phyloP scores from a whole-genome alignment of 2,329 filamentous ascomycete species.

The Pochonia chlamydosporia region DNA sequence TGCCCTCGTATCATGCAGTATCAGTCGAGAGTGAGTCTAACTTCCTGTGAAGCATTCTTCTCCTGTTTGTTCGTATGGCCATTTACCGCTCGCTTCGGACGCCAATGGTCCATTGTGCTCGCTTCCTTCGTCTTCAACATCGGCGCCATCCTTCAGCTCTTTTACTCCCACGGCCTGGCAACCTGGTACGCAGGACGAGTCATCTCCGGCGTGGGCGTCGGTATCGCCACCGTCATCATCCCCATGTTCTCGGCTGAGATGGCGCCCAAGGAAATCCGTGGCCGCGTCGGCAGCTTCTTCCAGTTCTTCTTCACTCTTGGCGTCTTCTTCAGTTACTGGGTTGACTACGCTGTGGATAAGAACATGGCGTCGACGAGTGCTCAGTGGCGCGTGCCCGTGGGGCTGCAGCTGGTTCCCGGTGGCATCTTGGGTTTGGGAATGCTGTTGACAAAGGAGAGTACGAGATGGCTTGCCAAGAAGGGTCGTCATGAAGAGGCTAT shows the following conservation, averaged over 20 bases:
- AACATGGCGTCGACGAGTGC: conserved; percentile 29
- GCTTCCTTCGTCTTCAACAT: conserved; percentile 38
- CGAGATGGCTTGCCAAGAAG: conserved; percentile 39
- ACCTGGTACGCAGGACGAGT: conserved; percentile 34
- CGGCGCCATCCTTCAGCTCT: conserved; percentile 32
- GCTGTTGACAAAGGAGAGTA: conserved; percentile 41
- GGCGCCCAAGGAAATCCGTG: conserved; percentile 40
- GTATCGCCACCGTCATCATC: conserved; percentile 35
- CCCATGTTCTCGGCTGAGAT: conserved; percentile 41
- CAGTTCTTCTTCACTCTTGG: conserved; percentile 40
- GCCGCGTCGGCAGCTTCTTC: conserved; percentile 36
- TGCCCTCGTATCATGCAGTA: no score
- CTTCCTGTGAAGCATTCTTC: conserved; percentile 40
- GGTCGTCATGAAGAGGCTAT: conserved; percentile 39
- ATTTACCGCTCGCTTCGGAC: conserved; percentile 34
- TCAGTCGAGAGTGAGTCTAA: no score
- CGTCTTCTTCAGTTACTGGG: conserved; percentile 35
- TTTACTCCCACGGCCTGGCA: conserved; percentile 29
- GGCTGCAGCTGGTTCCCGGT: conserved; percentile 40
- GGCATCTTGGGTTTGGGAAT: conserved; percentile 41
- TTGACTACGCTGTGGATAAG: conserved; percentile 40
- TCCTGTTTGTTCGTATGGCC: conserved; percentile 38
- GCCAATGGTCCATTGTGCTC: conserved; percentile 32
- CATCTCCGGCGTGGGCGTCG: conserved; percentile 29
- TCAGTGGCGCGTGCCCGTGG: conserved; percentile 46